phyloP scores from a whole-genome alignment of 129 eudicot species.

The Erigeron canadensis region DNA sequence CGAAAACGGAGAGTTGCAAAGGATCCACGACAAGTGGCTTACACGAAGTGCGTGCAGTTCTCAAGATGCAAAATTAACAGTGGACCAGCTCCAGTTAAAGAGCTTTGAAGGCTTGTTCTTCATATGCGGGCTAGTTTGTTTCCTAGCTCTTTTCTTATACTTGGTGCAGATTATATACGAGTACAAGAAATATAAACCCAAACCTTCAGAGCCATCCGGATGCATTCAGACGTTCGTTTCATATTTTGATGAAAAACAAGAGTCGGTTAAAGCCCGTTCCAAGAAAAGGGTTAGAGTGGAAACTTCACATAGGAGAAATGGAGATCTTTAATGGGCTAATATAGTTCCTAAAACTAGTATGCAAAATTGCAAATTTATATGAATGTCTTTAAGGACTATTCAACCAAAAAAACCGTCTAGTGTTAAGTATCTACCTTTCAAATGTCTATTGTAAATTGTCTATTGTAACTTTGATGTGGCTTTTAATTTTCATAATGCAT shows the following conservation, averaged over 20 bases:
- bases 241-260: constrained; percentile 61
- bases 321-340: constrained; percentile 25
- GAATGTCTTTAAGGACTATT: too few species aligned
- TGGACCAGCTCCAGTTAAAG: constrained; percentile 59
- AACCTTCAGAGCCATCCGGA: constrained; percentile 32
- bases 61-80: constrained; percentile 48
- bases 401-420: too few species aligned
- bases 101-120: constrained; percentile 73
- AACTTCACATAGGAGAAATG: constrained; percentile 27
- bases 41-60: constrained; percentile 64
- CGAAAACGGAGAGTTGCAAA: constrained; percentile 68
- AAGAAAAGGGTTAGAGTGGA: constrained; percentile 42
- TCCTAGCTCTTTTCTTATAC: constrained; percentile 55
- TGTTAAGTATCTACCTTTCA: too few species aligned
- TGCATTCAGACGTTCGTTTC: constrained; percentile 55
- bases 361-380: too few species aligned
- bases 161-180: constrained; percentile 35
- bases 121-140: constrained; percentile 59
- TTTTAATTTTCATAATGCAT: too few species aligned
- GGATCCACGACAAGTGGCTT: constrained; percentile 92
- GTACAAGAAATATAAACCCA: constrained; percentile 38
- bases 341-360: not conserved
- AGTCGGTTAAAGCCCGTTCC: constrained; percentile 42
- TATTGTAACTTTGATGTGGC: too few species aligned
- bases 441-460: too few species aligned